A percentile compares a stretch with the other conserved stretches of the same genome.
These are phyloP conservation scores for Garcia nutans DNA, from an alignment of 345 rosid species.

Conservation along the genomic window DNA sequence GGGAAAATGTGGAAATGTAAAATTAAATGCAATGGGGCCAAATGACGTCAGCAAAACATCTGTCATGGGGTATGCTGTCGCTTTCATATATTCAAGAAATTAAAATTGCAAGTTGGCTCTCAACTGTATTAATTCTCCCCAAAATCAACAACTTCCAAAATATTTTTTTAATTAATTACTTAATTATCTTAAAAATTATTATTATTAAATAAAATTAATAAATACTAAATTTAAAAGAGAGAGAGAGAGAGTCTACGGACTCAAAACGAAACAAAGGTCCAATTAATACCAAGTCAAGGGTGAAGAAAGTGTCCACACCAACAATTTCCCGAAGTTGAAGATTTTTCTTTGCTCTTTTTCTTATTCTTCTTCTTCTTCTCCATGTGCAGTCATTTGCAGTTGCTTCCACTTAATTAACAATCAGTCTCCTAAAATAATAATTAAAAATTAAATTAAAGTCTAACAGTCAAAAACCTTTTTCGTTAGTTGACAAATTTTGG, in stretches of 20 bases:
- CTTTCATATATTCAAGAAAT: slow-evolving; percentile 25
- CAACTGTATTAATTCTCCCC: not conserved
- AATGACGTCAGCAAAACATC: slow-evolving; percentile 9
- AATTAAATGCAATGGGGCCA: slow-evolving; percentile 7
- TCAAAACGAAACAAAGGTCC: not conserved
- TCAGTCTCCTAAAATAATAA: too few species aligned
- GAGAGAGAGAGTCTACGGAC: too few species aligned
- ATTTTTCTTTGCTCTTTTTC: not conserved
- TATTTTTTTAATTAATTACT: too few species aligned
- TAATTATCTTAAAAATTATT: not conserved
- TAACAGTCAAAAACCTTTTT: too few species aligned
- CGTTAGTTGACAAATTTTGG: too few species aligned
- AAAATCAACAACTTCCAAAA: not conserved
- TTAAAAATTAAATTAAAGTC: too few species aligned
- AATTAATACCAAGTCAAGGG: not conserved
- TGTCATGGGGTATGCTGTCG: slow-evolving; percentile 25
- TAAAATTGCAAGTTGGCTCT: slow-evolving; percentile 24
- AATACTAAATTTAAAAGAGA: not conserved
- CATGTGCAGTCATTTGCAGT: too few species aligned
- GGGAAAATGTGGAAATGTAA: not conserved
- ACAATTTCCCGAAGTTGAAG: too few species aligned
- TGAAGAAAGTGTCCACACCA: not conserved
- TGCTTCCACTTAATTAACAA: too few species aligned
- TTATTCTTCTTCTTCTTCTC: too few species aligned
- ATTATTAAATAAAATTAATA: not conserved